Evolutionary conservation across 2,329 filamentous ascomycete species (phyloP), one percentile per base, ranked within the genome.

Genomic region (Cladophialophora carrionii): DNA sequence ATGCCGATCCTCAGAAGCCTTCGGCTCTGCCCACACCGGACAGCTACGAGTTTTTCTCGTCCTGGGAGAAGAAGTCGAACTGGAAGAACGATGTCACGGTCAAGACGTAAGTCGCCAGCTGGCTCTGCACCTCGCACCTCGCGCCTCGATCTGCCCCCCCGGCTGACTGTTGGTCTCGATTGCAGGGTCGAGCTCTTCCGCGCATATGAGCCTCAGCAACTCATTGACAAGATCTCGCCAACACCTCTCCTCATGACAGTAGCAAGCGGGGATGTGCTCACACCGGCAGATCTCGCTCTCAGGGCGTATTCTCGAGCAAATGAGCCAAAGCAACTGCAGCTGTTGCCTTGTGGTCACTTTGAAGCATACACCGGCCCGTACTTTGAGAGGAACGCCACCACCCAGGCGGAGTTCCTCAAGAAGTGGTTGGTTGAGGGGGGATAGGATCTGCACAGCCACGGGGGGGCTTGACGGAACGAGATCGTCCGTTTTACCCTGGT

Each of bases 81-180:
- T 80, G 78, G 78, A 75, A 77, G 69, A 79, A 79, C 52, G 73
- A 76, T 41, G 72, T 78, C 7, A 79, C 77, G 1, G 46, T 79
- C 10, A 73, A 72, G 59, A 74, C 71, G 70, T 71, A 53, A 66
- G 70, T 63, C 26, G 31, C 17, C 31, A 48, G 29, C 29, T 14
- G 12, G 8, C 3, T 17, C 10, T 10, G 34, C 1, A 37, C 12
- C 34, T 14, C 12, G 6, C 1, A 37, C 12, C 34, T 14, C 12
- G 6, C 2, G 2, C 34, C 14, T 37, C 6, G 26, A 43, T 51
- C 26, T 29, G 26, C 51, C 12, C 71, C 14, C 72, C 57, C 29
- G 10, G 10, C 9, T 34, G 34, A 57, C 49, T 48, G 37, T 54
- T n/a, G 32, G 62, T 52, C 48, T 43, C 52, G 20, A 20, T n/a